phyloP scores from a whole-genome alignment of 306 rosid genomes.

The Lathyrus tuberosus region DNA sequence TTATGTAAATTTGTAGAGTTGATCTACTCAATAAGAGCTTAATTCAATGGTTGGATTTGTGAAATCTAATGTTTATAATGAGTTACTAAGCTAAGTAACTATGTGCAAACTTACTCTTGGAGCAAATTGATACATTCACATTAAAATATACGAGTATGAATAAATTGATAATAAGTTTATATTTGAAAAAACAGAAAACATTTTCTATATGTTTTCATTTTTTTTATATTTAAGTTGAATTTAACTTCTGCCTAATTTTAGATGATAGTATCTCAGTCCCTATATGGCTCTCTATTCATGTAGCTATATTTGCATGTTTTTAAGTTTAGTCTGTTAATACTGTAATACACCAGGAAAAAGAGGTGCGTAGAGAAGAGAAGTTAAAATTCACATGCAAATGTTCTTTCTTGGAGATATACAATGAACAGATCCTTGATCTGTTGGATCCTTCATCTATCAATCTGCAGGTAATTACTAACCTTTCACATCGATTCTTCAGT shows the following conservation, averaged over 20 bases:
- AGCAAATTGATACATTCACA: too few species aligned
- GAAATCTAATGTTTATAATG: too few species aligned
- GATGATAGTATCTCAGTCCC: not conserved
- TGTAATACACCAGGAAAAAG: constrained; percentile 73
- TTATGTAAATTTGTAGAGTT: too few species aligned
- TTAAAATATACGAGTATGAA: not conserved
- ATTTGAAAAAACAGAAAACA: not conserved
- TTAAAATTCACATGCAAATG: constrained; percentile 83
- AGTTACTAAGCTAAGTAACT: too few species aligned
- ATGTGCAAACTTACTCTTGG: too few species aligned
- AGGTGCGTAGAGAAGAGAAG: constrained; percentile 83
- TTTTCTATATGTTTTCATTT: not conserved
- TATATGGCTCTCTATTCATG: constrained; percentile 5
- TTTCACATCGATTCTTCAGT: constrained; percentile 18
- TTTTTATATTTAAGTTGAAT: not conserved
- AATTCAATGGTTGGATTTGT: too few species aligned
- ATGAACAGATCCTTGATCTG: constrained; percentile 96
- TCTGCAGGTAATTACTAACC: constrained; percentile 66
- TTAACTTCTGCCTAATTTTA: not conserved
- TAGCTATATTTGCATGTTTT: constrained; percentile 27
- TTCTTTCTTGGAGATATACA: constrained; percentile 95
- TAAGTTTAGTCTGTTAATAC: constrained; percentile 22
- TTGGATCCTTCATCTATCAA: constrained; percentile 86
- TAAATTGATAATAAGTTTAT: not conserved
- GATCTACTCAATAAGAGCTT: too few species aligned